Base-by-base conservation (phyloP, 768 basidiomycete species). In the Xerocomus brunneocitrinus region DNA sequence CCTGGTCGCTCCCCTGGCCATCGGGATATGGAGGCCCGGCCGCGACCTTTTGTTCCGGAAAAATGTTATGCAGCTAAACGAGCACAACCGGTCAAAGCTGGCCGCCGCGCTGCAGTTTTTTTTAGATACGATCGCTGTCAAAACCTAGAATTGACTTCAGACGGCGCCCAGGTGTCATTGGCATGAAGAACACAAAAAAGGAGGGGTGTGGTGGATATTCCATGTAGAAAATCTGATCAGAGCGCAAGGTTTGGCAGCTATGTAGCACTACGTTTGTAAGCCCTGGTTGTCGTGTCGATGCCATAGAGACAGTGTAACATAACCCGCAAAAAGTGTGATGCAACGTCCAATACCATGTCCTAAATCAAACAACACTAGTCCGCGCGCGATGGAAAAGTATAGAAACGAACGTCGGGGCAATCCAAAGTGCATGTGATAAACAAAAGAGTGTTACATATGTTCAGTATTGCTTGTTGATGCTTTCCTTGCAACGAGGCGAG, bases 391-490 rank as follows among this genome's bases (percentile, higher is more conserved):
- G 43, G 24, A 53, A 25, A 25, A 27, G 24, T 59, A 46, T 53
- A 50, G 28, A 49, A 70, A 67, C 42, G 68, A 60, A 57, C 25
- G 64, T 58, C 55, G 51, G 19, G 42, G 53, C 39, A 49, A 10
- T 34, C 50, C 34, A 58, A 57, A 49, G 48, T 58, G 62, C 53
- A 55, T 54, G 59, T 57, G 59, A 69, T 57, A 55, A 54, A 66
- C 67, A 68, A 36, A 44, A n/a, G 63, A 64, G 55, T 62, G 69
- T 53, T 69, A 69, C 68, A 69, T 64, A 61, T 70, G 67, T 71
- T 60, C 70, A 62, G 55, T 60, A 58, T 67, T 52, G 52, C 35
- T 44, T 62, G 61, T 49, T 27, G 43, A 43, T 58, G 51, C 46
- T 36, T 45, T 46, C 49, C 54, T 38, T 46, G 42, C 42, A 34